Conservation (phyloP, 345 rosid species). For the Aethionema arabicum region DNA sequence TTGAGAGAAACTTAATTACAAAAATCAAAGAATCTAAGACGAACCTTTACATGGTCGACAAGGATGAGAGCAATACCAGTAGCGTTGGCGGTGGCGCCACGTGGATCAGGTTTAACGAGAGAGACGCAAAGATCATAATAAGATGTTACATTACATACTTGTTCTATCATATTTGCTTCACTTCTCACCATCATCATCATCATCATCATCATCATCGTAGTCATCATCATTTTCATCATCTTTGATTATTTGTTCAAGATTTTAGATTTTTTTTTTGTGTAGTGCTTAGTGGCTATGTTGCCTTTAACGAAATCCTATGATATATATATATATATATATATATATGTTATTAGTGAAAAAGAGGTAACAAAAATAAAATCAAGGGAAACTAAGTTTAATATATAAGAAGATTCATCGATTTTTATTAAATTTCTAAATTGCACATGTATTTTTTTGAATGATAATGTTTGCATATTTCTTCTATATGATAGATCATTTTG, state of each 20-base stretch:
- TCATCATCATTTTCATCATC: constrained; percentile 8
- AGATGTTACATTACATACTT: constrained; percentile 40
- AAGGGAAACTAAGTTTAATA: too few relatives aligned
- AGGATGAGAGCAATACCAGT: constrained; percentile 36
- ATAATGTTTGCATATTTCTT: too few relatives aligned
- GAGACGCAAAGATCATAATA: constrained; percentile 34
- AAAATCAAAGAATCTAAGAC: neutral
- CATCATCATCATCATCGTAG: constrained; percentile 9
- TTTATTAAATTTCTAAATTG: too few relatives aligned
- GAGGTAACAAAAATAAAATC: too few relatives aligned
- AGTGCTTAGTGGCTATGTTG: too few relatives aligned
- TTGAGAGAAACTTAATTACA: neutral
- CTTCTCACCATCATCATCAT: constrained; percentile 14
- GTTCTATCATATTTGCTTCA: constrained; percentile 13
- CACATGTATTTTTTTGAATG: too few relatives aligned
- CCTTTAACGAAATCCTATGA: too few relatives aligned
- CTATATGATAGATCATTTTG: too few relatives aligned
- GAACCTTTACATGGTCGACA: constrained; percentile 32
- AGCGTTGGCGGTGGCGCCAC: constrained; percentile 36
- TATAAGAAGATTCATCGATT: too few relatives aligned
- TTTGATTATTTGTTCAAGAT: neutral
- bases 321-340: too few relatives aligned
- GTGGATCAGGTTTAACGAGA: constrained; percentile 38
- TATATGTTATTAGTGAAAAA: too few relatives aligned
- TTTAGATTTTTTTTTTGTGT: too few relatives aligned